Conservation (phyloP, 192 early-diverging fungal genomes). For the Mortierella antarctica region DNA sequence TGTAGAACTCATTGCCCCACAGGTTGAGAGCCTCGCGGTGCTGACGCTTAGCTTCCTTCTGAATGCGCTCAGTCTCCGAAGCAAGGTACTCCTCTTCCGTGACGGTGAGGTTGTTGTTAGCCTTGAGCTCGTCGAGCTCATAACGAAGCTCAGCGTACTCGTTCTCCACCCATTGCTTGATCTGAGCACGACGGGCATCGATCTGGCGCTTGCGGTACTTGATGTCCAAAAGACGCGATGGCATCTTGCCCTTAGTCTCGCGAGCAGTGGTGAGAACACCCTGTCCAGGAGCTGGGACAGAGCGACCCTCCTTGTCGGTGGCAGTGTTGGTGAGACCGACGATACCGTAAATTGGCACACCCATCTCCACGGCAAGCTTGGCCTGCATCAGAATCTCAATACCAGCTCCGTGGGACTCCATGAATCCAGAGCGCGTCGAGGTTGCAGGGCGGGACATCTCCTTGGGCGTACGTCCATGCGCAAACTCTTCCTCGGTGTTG, state of each 20-base stretch:
- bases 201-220: constrained; percentile 87
- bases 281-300: constrained; percentile 94
- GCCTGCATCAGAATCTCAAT: constrained; percentile 93
- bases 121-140: constrained; percentile 72
- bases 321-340: constrained; percentile 90
- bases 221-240: constrained; percentile 78
- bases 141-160: constrained; percentile 78
- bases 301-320: constrained; percentile 94
- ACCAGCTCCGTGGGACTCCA: constrained; percentile 92
- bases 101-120: constrained; percentile 47
- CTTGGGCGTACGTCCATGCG: constrained; percentile 82
- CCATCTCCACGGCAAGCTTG: constrained; percentile 88
- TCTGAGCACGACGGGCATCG: constrained; percentile 75
- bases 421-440: constrained; percentile 89
- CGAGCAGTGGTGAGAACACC: constrained; percentile 93
- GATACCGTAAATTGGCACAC: constrained; percentile 93
- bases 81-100: constrained; percentile 57
- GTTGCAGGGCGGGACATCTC: constrained; percentile 95
- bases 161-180: constrained; percentile 81
- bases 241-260: constrained; percentile 65
- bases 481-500: constrained; percentile 85
- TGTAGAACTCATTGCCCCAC: constrained; percentile 88
- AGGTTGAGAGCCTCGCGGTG: constrained; percentile 78
- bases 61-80: constrained; percentile 64
- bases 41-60: constrained; percentile 73